Base-by-base conservation (phyloP, 2,329 filamentous ascomycete species). In the Didymella arachidicola region DNA sequence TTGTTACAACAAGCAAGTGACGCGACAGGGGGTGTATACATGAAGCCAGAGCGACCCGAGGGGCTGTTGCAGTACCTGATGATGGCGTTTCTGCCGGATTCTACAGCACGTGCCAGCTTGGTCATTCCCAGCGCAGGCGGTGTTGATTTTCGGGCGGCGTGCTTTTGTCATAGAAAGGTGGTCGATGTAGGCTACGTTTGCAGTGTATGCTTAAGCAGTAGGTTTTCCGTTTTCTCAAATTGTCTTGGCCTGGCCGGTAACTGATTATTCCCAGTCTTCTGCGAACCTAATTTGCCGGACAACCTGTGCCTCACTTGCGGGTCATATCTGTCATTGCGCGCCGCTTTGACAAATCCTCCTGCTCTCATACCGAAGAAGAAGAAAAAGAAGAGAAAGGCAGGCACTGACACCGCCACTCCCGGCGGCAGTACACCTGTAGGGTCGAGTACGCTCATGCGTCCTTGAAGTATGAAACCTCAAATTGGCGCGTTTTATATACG, bases 101-200 rank as follows among this genome's bases (percentile, higher is more conserved):
- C 86, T 59, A 82, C 81, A 14, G 84, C 85, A 22, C 80, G 88
- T 10, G 77, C 84, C 44, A 85, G 89, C 57, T 80, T 99, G 41
- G 84, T 97, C 41, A 81, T 89, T 4, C 93, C 95, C 0, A 92
- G 90, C 7, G 89, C 92, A 36, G 90, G 93, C 55, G 88, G 90
- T 43, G 93, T 99, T 42, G 96, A 99, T 79, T 99, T 99, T 76
- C 87, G 95, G 42, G 94, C 96, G n/a, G 95, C 95, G 3, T 99
- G 95, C 75, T 99, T 99, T 80, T 99, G 95, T 75, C 95, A 99
- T 79, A 85, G 94, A 49, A 87, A 87, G 34, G 92, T 98, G 19
- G 89, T 99, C 42, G 92, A 97, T 77, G 87, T 93, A 1, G 95
- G 93, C 8, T 99, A 92, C 74, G 94, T 99, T 36, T 99, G 95